Base-by-base conservation (phyloP, 2,329 filamentous ascomycete species). In the Sclerotinia trifoliorum region DNA sequence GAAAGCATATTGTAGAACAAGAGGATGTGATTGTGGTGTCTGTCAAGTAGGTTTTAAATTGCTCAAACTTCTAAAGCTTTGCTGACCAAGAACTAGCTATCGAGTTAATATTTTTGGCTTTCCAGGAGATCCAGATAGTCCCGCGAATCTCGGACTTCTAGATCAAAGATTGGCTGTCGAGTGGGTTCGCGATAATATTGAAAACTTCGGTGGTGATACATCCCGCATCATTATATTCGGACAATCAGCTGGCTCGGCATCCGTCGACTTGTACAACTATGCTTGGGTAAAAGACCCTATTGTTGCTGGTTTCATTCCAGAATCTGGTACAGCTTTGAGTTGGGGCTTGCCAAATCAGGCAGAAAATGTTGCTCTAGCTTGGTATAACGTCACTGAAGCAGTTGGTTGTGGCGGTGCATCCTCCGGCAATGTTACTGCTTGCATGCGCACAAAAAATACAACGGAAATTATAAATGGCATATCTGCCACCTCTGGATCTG, bases 171-270 rank as follows among this genome's bases (percentile, higher is more conserved):
- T 84, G 13, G 82, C 85, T 7, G 79, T 90, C 21, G 79, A 81
- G 70, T 90, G 88, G 88, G 83, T 90, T 35, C 80, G 81, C 68
- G 79, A 83, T 35, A 89, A 89, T 74, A 85, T 88, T 62, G 83
- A 76, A 2, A 79, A 78, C 2, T 88, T 90, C 75, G 87, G 88
- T 0, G 88, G 88, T 1, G 84, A 90, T 71, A 79, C 79, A 1
- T 77, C 77, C 2, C 82, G 85, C 68, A 82, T 90, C 44, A 84
- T 82, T 1, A 76, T 86, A 55, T 86, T 81, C 79, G 84, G 83
- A 49, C 83, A 87, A 77, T 84, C 81, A 4, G 84, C 85, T 0
- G 85, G 85, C 17, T 83, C 78, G 11, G 87, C 89, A 74, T 88
- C 86, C 65, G 83, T 75, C 3, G 78, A 78, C 52, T 70, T 72